Evolutionary conservation across 2,329 filamentous ascomycete genomes (phyloP).

Genomic region (Sporothrix schenckii): DNA sequence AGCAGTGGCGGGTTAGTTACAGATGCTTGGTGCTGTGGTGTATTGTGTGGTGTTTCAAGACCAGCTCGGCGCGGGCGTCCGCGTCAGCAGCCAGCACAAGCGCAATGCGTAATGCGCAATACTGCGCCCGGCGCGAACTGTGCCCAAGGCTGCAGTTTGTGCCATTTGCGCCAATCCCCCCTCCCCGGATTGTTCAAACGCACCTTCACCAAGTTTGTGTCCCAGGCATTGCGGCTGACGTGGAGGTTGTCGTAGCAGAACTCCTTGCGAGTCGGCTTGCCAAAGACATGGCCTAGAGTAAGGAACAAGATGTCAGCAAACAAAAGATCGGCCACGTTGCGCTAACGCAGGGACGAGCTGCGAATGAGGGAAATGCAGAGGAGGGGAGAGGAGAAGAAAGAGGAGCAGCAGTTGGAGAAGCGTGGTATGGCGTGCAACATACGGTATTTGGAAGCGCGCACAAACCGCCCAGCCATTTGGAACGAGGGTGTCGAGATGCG

Average conservation of each 20-base stretch:
- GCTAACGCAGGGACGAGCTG: not conserved
- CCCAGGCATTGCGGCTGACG: conserved; percentile 98
- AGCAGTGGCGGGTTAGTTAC: not conserved
- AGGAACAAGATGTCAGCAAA: conserved; percentile 12
- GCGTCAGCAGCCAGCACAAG: conserved; percentile 22
- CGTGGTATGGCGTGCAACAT: conserved; percentile 40
- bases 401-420: conserved; percentile 20
- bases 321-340: conserved; percentile 7
- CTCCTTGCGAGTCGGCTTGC: conserved; percentile 92
- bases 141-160: not conserved
- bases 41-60: conserved; percentile 13
- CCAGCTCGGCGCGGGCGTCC: not conserved
- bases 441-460: conserved; percentile 71
- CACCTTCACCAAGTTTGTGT: conserved; percentile 97
- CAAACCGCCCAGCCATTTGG: conserved; percentile 65
- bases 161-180: not conserved
- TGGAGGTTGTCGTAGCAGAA: conserved; percentile 98
- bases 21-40: not conserved
- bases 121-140: not conserved
- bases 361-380: not conserved
- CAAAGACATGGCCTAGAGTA: conserved; percentile 88
- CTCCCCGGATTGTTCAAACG: conserved; percentile 38
- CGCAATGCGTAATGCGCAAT: not conserved
- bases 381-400: conserved; percentile 8
- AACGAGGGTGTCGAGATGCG: conserved; percentile 8